Evolutionary conservation across 805 yeast genomes (phyloP), one percentile per base, ranked within the genome.

Genomic region (Limtongozyma cylindracea): DNA sequence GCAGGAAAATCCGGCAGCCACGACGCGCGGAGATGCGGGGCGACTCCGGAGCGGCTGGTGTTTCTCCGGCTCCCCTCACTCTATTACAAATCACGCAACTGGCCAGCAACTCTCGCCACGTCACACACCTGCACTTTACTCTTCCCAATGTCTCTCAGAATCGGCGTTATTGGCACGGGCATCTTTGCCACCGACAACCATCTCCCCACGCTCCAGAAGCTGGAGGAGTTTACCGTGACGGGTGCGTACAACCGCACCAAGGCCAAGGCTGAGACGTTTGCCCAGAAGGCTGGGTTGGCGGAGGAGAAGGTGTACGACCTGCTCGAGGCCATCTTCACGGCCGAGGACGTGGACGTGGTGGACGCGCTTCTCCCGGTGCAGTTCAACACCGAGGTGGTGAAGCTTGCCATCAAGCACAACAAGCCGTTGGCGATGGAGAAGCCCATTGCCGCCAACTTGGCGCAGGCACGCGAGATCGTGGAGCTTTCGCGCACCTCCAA

Each of bases 301-400:
- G 31, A 45, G 3, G 33, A 41, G 12, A 61, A 62, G 28, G 64
- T 77, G 9, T 66, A 56, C 38, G 67, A 63, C 24, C 37, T 53
- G 12, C 37, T 74, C 24, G 88, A 73, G 20, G 63, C 50, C n/a
- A 57, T 73, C 10, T 50, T 80, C 34, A 42, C 47, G 19, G 80
- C 73, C 38, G 52, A 63, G n/a, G 42, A 58, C 0, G 61, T 80
- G 20, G 88, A 74, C 28, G 58, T 69, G 15, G 57, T 84, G 14
- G 95, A 84, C 39, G 91, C 78, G 3, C 53, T 82, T 29, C 57
- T 84, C 23, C 96, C 96, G n/a, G 92, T 69, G 2, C 84, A 78
- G 41, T 59, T 45, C 50, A 84, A 78, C 41, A 49, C 65, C 20
- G 63, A 53, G 18, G 67, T 67, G 3, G 70, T 80, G 16, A 54